Base-by-base conservation (phyloP, 768 basidiomycete genomes). In the Trametopsis cervina region DNA sequence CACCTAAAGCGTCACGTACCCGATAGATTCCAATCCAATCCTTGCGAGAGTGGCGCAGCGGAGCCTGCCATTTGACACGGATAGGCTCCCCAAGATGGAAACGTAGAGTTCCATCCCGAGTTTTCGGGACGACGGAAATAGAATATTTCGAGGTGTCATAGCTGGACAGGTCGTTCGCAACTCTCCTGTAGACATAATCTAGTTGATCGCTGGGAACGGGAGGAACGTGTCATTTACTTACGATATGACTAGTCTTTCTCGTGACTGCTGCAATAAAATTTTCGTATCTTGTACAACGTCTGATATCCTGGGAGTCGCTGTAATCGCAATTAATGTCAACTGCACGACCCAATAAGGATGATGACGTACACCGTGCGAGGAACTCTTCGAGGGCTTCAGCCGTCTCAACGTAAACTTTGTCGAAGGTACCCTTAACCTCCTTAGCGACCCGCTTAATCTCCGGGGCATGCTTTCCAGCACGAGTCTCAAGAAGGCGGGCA, bases 11-110 rank as follows among this genome's bases (percentile, higher is more conserved):
- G 40, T n/a, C n/a, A 60, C 71, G 35, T 57, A 89, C 89, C 62
- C 85, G 75, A 61, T 92, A 92, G 21, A 97, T 78, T 12, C 94
- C 96, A 58, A 99, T 87, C 96, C 96, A 98, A 63, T 99, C 96
- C 57, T 82, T 81, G 11, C 89, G 76, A 11, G 93, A 94, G 61
- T 97, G 95, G 46, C 80, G 76, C 27, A 71, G 66, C 1, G 95
- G 94, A 1, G 89, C 94, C 54, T 81, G 79, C 94, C 94, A 98
- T 40, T 77, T 76, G 40, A 99, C 74, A 2, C 66, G 74, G 56
- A 99, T 92, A 1, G 88, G 83, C 63, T 98, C 90, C 26, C 96
- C 96, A 41, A 97, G 79, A 62, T 90, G 86, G 76, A 86, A 98
- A 3, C 78, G 76, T 21, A 71, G 70, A 5, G 69, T 57, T 4